Evolutionary conservation across 2,329 filamentous ascomycete genomes (phyloP), one percentile per base, ranked within the genome.

Genomic region (Pseudogymnoascus pannorum): DNA sequence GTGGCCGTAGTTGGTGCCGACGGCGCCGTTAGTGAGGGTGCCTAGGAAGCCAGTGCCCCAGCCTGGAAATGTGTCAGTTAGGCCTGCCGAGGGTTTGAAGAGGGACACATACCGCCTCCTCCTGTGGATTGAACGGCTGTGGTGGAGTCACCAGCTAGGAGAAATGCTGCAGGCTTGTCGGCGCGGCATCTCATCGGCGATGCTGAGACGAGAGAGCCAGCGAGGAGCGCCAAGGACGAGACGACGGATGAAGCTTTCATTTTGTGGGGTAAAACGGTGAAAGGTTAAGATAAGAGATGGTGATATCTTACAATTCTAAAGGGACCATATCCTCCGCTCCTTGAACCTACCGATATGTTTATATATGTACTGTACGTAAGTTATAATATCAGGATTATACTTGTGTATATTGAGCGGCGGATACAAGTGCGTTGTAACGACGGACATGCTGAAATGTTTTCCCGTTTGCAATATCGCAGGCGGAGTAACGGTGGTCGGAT

Each of bases 1-100:
- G 64, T 80, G 76, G 0, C 77, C 79, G 33, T 76, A 78, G 61
- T 82, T 80, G 3, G 71, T 73, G 0, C 79, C 79, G 2, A 69
- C 71, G 1, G 78, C 78, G 14, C 74, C 74, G 5, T 68, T 60
- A 1, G 69, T 68, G 0, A 87, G 74, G 0, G 77, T 79, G 0
- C 71, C 71, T 2, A 82, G 69, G 64, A 81, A 82, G 0, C 75
- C 79, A 66, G 78, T 72, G 9, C 79, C 79, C 79, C 79, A 81
- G 9, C 78, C 75, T 48, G 70, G 70, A n/a, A 69, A 67, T 1
- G 14, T 22, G 29, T 20, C 1, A 38, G 7, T 12, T 14, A 22
- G n/a, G 16, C 8, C 48, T 3, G 5, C 24, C 1, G 9, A 33
- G 18, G 9, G 7, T 35, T 40, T 11, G 4, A 20, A 9, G 14